phyloP scores from a whole-genome alignment of 2,329 filamentous ascomycete species.

The Talaromyces sp. region DNA sequence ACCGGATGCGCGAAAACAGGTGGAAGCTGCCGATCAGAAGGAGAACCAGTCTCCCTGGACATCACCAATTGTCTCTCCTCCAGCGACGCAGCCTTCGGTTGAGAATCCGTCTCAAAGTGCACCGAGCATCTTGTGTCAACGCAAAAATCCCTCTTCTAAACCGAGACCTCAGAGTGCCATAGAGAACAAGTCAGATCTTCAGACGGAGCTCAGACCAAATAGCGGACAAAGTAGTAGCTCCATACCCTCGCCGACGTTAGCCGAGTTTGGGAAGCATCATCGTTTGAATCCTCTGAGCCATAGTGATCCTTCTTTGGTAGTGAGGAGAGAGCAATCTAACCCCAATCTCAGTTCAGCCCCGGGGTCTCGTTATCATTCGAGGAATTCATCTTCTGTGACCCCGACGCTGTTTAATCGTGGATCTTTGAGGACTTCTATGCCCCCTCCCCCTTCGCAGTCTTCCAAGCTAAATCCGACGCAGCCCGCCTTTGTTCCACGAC shows the following conservation, averaged over 20 bases:
- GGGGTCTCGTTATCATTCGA: conserved; percentile 23
- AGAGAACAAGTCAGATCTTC: conserved; percentile 17
- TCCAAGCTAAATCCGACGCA: neutral
- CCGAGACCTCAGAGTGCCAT: conserved; percentile 15
- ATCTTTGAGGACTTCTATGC: neutral
- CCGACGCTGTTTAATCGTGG: neutral
- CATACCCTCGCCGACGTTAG: conserved; percentile 27
- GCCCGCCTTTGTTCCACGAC: conserved; percentile 1
- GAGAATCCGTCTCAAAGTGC: conserved; percentile 17
- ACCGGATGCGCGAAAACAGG: conserved; percentile 26
- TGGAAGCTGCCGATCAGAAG: conserved; percentile 16
- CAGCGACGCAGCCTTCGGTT: conserved; percentile 14
- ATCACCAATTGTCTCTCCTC: conserved; percentile 26
- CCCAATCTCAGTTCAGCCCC: conserved; percentile 23
- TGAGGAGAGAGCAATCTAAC: conserved; percentile 16
- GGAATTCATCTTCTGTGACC: conserved; percentile 17
- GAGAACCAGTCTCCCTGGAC: conserved; percentile 34
- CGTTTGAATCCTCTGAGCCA: conserved; percentile 28
- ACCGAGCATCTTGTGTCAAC: conserved; percentile 15
- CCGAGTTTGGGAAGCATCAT: conserved; percentile 25
- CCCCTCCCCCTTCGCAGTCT: neutral
- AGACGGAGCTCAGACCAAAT: conserved; percentile 27
- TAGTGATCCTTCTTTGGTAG: conserved; percentile 27
- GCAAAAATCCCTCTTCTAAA: conserved; percentile 11
- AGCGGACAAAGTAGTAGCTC: conserved; percentile 22